Evolutionary conservation across 257 asterid species (phyloP).

Genomic region (Ajuga chamaepitys): DNA sequence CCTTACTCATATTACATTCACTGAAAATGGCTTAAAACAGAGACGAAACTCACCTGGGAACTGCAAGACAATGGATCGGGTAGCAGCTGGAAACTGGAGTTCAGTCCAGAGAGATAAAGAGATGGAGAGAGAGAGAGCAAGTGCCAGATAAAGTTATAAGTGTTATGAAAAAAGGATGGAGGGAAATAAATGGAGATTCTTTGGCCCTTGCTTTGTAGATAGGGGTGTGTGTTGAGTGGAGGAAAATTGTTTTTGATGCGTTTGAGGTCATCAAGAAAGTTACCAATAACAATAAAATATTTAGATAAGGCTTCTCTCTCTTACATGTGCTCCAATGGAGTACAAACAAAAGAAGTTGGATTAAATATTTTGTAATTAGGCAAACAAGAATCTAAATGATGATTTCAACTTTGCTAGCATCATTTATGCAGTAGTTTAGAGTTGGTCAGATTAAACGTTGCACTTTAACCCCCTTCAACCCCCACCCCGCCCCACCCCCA

Average conservation of each 20-base stretch:
- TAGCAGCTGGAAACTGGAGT: slow-evolving; percentile 12
- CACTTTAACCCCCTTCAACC: neutral
- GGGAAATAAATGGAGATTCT: slow-evolving; percentile 17
- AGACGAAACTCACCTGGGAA: neutral
- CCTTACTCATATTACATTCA: neutral
- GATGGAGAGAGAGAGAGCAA: slow-evolving; percentile 4
- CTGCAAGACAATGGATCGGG: neutral
- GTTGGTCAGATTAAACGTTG: slow-evolving; percentile 7
- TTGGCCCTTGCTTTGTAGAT: slow-evolving; percentile 70
- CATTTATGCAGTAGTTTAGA: slow-evolving; percentile 6
- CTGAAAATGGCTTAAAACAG: neutral
- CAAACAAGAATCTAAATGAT: slow-evolving; percentile 6
- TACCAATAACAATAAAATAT: neutral
- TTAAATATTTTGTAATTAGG: slow-evolving; percentile 8
- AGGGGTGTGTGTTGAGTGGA: slow-evolving; percentile 76
- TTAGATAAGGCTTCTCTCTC: slow-evolving; percentile 30
- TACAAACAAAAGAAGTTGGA: slow-evolving; percentile 7
- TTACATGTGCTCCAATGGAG: slow-evolving; percentile 12
- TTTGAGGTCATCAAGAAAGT: slow-evolving; percentile 30
- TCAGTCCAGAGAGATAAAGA: neutral
- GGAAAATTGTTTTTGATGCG: slow-evolving; percentile 52
- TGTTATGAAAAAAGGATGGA: slow-evolving; percentile 19
- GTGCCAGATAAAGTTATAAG: slow-evolving; percentile 2
- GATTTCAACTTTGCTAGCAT: slow-evolving; percentile 15
- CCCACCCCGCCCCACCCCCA: neutral